These are phyloP conservation scores for Prunus yedoensis DNA, from an alignment of 331 rosid genomes.

Conservation along the genomic window DNA sequence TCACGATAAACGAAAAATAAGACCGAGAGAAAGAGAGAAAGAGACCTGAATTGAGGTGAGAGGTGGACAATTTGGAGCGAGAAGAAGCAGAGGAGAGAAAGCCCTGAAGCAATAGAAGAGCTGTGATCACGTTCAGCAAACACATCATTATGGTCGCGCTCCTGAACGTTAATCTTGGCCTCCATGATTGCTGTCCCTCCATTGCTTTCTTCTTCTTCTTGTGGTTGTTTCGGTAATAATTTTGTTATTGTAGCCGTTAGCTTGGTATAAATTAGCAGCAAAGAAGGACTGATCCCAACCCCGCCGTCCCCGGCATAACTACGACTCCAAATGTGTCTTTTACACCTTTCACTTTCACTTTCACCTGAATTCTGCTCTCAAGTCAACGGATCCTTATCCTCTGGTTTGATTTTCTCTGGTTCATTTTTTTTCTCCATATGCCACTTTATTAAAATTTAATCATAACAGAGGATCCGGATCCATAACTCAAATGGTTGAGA, in stretches of 20 bases:
- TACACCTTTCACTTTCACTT: neutral
- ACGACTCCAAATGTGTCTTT: slow-evolving; percentile 6
- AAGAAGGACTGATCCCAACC: neutral
- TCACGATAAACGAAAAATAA: neutral
- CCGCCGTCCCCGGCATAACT: neutral
- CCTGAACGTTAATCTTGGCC: slow-evolving; percentile 68
- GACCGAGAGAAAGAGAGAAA: slow-evolving; percentile 6
- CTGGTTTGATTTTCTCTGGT: no score
- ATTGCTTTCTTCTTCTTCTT: slow-evolving; percentile 29
- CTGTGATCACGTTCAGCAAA: slow-evolving; percentile 57
- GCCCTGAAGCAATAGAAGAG: slow-evolving; percentile 70
- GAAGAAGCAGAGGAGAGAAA: slow-evolving; percentile 64
- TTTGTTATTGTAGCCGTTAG: neutral
- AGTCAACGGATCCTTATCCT: neutral
- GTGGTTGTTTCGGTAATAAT: neutral
- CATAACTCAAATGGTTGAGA: no score
- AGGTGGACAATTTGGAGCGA: slow-evolving; percentile 47
- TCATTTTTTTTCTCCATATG: no score
- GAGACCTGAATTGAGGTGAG: slow-evolving; percentile 41
- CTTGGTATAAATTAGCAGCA: neutral
- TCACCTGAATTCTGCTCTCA: neutral
- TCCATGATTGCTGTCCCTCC: slow-evolving; percentile 88
- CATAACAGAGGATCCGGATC: no score
- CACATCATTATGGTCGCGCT: slow-evolving; percentile 79
- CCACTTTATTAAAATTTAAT: no score